phyloP scores from a whole-genome alignment of 2,329 filamentous ascomycete species.

The Catunica adiposa region DNA sequence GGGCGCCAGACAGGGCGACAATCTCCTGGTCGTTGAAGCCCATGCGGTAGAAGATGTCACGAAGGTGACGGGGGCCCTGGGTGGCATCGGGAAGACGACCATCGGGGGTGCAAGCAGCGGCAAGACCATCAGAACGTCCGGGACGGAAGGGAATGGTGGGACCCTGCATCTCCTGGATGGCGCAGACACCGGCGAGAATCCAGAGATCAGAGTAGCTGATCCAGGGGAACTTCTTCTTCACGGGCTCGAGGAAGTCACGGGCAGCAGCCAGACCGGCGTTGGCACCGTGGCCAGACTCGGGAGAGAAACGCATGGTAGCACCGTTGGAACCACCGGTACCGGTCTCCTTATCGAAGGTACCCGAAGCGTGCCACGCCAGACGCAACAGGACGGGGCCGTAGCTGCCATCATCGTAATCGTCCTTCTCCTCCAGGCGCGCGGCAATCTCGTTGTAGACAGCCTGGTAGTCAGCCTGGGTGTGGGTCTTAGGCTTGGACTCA shows the following conservation, averaged over 20 bases:
- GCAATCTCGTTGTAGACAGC: conserved; percentile 86
- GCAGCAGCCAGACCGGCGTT: conserved; percentile 80
- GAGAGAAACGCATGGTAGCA: conserved; percentile 88
- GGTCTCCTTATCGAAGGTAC: conserved; percentile 80
- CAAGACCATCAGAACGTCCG: conserved; percentile 65
- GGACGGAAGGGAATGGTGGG: conserved; percentile 77
- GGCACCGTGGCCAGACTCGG: conserved; percentile 78
- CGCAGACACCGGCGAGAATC: conserved; percentile 73
- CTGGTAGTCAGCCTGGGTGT: conserved; percentile 80
- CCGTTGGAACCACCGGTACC: conserved; percentile 88
- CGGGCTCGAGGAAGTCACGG: conserved; percentile 80
- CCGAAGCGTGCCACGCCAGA: conserved; percentile 85
- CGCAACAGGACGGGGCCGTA: conserved; percentile 84
- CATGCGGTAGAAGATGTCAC: conserved; percentile 90
- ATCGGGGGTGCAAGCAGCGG: conserved; percentile 77
- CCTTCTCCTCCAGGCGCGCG: conserved; percentile 63
- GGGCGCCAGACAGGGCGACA: conserved; percentile 71
- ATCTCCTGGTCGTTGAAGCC: conserved; percentile 96
- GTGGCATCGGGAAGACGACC: conserved; percentile 69
- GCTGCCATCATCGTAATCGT: conserved; percentile 91
- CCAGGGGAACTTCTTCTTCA: conserved; percentile 84
- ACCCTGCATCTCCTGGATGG: conserved; percentile 90
- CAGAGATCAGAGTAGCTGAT: conserved; percentile 93
- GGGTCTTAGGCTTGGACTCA: conserved; percentile 38
- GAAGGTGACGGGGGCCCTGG: conserved; percentile 66